Evolutionary conservation across 2,329 filamentous ascomycete species (phyloP).

Genomic region (Calonectria fujianensis): DNA sequence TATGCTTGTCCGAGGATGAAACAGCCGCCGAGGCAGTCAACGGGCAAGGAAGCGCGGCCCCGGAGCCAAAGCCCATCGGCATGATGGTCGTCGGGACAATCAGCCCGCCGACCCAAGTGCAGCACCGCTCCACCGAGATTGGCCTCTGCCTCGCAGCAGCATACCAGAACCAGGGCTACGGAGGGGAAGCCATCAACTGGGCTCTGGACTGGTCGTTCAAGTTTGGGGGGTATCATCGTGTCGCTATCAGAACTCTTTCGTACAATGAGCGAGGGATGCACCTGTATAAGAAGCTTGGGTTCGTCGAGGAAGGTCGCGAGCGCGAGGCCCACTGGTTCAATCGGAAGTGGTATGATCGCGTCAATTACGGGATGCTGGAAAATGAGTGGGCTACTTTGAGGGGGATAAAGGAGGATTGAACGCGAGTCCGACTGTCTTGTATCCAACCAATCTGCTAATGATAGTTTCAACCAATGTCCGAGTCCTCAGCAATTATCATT

Average conservation of each 20-base stretch:
- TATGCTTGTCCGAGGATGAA: background rate
- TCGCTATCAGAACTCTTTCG: constrained; percentile 62
- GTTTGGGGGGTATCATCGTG: constrained; percentile 65
- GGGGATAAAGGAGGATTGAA: constrained; percentile 24
- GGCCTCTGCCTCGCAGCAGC: constrained; percentile 59
- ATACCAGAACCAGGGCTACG: constrained; percentile 65
- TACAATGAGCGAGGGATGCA: constrained; percentile 65
- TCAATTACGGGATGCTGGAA: constrained; percentile 62
- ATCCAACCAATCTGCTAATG: background rate
- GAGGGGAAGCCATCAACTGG: constrained; percentile 68
- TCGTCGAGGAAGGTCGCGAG: constrained; percentile 64
- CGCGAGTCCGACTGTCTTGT: background rate
- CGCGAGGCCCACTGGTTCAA: constrained; percentile 66
- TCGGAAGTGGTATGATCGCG: constrained; percentile 61
- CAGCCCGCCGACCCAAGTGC: background rate
- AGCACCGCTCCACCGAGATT: constrained; percentile 48
- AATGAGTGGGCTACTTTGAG: constrained; percentile 59
- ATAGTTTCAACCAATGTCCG: background rate
- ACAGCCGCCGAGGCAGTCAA: too few relatives aligned
- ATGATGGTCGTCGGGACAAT: background rate
- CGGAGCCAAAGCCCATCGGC: constrained; percentile 1
- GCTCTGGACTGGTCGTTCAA: constrained; percentile 67
- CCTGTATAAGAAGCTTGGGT: constrained; percentile 67
- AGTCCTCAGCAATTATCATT: background rate
- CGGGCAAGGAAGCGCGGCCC: background rate